Evolutionary conservation across 2,329 filamentous ascomycete genomes (phyloP).

Genomic region (Xylaria arbuscula): DNA sequence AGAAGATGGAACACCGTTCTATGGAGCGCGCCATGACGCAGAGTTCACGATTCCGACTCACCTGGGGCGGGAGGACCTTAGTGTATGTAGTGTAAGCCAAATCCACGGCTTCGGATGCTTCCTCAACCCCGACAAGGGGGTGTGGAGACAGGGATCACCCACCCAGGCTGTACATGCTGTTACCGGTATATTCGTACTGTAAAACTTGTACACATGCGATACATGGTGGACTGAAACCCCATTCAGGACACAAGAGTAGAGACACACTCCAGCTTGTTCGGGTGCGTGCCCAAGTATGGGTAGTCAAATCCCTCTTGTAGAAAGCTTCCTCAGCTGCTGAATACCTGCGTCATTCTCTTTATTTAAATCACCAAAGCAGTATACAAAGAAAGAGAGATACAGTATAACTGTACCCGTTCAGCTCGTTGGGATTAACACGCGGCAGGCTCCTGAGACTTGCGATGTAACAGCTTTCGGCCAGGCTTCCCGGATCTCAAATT

Average conservation of each 20-base stretch:
- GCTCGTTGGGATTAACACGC: conserved; percentile 19
- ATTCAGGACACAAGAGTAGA: background rate
- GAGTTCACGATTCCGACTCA: conserved; percentile 12
- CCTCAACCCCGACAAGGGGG: conserved; percentile 22
- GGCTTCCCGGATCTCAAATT: conserved; percentile 21
- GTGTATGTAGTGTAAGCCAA: conserved; percentile 15
- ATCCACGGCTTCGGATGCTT: conserved; percentile 26
- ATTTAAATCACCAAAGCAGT: too few species aligned
- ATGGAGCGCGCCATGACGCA: conserved; percentile 10
- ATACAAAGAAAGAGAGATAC: background rate
- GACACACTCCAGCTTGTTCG: background rate
- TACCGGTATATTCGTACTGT: background rate
- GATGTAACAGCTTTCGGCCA: conserved; percentile 27
- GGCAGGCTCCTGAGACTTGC: conserved; percentile 26
- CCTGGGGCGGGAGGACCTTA: conserved; percentile 1
- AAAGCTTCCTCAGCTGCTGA: too few species aligned
- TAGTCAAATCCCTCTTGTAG: background rate
- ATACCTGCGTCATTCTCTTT: too few species aligned
- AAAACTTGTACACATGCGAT: background rate
- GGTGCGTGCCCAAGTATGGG: too few species aligned
- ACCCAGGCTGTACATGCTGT: background rate
- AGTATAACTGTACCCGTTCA: background rate
- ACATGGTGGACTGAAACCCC: background rate
- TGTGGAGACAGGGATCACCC: conserved; percentile 16
- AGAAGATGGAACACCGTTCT: background rate